Conservation (phyloP, 805 yeast genomes). For the Jamesozyma lodderae region DNA sequence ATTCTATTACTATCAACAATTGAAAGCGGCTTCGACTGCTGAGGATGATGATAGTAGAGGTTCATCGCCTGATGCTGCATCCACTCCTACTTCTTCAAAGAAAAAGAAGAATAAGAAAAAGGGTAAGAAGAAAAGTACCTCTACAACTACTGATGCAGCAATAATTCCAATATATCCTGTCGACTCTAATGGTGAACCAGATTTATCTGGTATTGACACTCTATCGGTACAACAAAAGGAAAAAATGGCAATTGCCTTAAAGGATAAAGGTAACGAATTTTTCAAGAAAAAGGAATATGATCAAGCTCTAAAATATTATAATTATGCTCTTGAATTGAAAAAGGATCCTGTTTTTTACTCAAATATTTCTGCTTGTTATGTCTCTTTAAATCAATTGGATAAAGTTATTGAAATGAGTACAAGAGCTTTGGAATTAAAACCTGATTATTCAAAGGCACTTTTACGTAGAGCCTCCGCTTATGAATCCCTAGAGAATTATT, state of each 20-base stretch:
- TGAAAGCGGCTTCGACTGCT: conserved; percentile 11
- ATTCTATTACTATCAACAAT: conserved; percentile 38
- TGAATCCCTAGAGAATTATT: conserved; percentile 68
- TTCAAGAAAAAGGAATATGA: conserved; percentile 64
- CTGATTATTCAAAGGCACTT: conserved; percentile 85
- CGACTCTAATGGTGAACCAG: conserved; percentile 49
- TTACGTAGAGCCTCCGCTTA: conserved; percentile 89
- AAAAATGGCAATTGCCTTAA: conserved; percentile 62
- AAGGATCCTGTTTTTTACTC: conserved; percentile 86
- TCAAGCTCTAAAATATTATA: conserved; percentile 71
- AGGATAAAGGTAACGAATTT: conserved; percentile 78
- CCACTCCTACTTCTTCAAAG: conserved; percentile 24
- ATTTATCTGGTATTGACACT: conserved; percentile 35
- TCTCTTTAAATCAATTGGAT: conserved; percentile 68
- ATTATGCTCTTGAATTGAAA: conserved; percentile 66
- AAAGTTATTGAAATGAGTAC: conserved; percentile 85
- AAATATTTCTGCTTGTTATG: conserved; percentile 93
- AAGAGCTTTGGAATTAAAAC: conserved; percentile 74
- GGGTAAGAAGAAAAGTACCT: conserved; percentile 62
- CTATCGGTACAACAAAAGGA: conserved; percentile 48
- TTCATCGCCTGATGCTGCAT: conserved; percentile 1
- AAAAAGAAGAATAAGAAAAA: conserved; percentile 64
- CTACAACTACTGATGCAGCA: conserved; percentile 77
- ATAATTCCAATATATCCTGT: conserved; percentile 49
- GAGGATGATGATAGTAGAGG: conserved; percentile 1